These are phyloP conservation scores for Starmera caribaea DNA, from an alignment of 805 yeast species.

Conservation along the genomic window DNA sequence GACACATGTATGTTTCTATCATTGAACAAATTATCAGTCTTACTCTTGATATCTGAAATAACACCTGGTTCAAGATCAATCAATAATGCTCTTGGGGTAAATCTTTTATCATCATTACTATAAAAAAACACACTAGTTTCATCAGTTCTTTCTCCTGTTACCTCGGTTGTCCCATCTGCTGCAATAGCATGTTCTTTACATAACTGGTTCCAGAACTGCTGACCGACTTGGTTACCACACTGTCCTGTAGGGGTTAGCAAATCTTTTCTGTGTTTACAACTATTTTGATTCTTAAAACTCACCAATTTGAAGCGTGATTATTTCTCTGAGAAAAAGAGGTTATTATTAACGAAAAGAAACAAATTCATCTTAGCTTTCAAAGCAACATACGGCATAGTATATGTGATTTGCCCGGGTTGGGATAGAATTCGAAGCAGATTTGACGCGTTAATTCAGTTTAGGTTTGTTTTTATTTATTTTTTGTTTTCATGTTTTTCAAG, in stretches of 20 bases:
- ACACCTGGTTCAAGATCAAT: conserved; percentile 90
- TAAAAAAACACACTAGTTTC: conserved; percentile 80
- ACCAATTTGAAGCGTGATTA: conserved; percentile 59
- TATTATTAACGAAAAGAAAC: too few species aligned
- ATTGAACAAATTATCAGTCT: conserved; percentile 59
- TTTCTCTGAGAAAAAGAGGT: conserved; percentile 38
- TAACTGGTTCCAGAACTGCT: conserved; percentile 85
- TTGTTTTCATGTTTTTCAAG: too few species aligned
- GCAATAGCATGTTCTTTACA: conserved; percentile 79
- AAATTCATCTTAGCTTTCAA: too few species aligned
- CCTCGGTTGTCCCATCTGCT: conserved; percentile 22
- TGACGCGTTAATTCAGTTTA: too few species aligned
- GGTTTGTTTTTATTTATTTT: too few species aligned
- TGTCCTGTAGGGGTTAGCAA: conserved; percentile 41
- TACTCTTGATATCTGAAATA: conserved; percentile 48
- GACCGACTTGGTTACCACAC: conserved; percentile 95
- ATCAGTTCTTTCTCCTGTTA: conserved; percentile 39
- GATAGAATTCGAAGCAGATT: too few species aligned
- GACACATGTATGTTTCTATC: conserved; percentile 75
- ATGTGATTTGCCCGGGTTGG: too few species aligned
- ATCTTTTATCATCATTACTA: conserved; percentile 61
- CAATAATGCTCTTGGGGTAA: conserved; percentile 80
- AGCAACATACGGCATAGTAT: too few species aligned
- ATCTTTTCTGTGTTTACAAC: not conserved
- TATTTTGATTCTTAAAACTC: conserved; percentile 7